Conservation (phyloP, 2,329 filamentous ascomycete genomes). For the Penicillium sp. region DNA sequence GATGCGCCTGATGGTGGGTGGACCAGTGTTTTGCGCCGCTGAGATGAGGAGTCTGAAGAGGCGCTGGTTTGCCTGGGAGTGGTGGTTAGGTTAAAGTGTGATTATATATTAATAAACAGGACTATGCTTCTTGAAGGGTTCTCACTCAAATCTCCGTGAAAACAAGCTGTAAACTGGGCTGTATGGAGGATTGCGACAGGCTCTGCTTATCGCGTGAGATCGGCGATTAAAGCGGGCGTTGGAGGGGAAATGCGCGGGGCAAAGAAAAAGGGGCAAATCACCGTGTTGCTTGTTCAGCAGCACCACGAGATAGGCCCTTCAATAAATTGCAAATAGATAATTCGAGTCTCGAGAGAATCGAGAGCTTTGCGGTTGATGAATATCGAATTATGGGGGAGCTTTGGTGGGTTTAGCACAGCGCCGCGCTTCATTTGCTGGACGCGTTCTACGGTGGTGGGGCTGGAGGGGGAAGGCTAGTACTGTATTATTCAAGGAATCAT, state of each 20-base stretch:
- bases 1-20: neutral
- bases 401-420: constrained; percentile 1
- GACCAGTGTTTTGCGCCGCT: neutral
- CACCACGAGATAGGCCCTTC: neutral
- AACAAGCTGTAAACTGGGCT: too few relatives aligned
- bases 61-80: neutral
- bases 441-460: constrained; percentile 10
- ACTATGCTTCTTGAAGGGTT: neutral
- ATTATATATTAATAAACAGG: neutral
- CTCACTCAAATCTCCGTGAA: neutral
- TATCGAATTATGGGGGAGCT: neutral
- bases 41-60: neutral
- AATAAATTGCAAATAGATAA: neutral
- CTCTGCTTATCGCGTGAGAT: constrained; percentile 19
- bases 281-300: neutral
- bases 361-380: neutral
- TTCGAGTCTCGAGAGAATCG: neutral
- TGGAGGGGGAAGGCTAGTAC: neutral
- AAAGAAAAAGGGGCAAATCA: constrained; percentile 6
- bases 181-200: constrained; percentile 1
- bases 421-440: constrained; percentile 8
- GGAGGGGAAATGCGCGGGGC: constrained; percentile 12
- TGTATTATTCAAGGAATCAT: too few relatives aligned
- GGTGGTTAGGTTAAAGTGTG: neutral
- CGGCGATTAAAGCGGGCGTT: neutral